Base-by-base conservation (phyloP, 352 stramenopile species). In the Pythium plurisporium region DNA sequence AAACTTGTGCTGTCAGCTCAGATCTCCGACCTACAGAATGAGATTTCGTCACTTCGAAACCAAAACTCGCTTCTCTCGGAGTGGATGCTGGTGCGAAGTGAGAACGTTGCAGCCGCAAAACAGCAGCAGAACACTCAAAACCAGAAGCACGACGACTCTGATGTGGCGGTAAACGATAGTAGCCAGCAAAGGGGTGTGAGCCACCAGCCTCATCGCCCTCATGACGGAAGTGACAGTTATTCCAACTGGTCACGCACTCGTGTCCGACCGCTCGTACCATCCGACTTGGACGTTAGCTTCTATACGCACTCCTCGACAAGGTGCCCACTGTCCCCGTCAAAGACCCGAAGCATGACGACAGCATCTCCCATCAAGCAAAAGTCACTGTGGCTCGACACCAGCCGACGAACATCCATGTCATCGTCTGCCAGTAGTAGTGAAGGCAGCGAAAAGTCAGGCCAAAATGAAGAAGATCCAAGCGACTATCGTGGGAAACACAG, bases 71-170 rank as follows among this genome's bases (percentile, higher is more conserved):
- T 89, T 27, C 80, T 87, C 31, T 90, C 80, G 19, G 79, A 91
- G 56, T 91, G 79, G 74, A 87, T 90, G 83, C 70, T 90, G 5
- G 76, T 92, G 45, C 73, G 75, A 8, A 87, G 77, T 51, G 76
- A 82, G 27, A 87, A 89, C 29, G 46, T 67, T 6, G 42, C 55
- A 27, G 58, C 37, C 20, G 55, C 53, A 14, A 45, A 72, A 14
- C 61, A 60, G 12, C 48, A 73, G 15, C 63, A 62, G 43, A 4
- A 55, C 3, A 23, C 34, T 19, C 36, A 59, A 55, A 43, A 57
- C 0, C 36, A 36, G 5, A 4, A 27, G 22, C 17, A 29, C 27
- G 14, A 41, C 5, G 20, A 55, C 11, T 23, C 17, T 8, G 47
- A 54, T 15, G 46, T 8, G 9, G 41, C 15, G 19, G 26, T 8